Percentiles rank a stretch among this genome's conserved stretches.
Evolutionary conservation across 139 green algal genomes (phyloP).

Genomic region (Ettlia oleoabundans): DNA sequence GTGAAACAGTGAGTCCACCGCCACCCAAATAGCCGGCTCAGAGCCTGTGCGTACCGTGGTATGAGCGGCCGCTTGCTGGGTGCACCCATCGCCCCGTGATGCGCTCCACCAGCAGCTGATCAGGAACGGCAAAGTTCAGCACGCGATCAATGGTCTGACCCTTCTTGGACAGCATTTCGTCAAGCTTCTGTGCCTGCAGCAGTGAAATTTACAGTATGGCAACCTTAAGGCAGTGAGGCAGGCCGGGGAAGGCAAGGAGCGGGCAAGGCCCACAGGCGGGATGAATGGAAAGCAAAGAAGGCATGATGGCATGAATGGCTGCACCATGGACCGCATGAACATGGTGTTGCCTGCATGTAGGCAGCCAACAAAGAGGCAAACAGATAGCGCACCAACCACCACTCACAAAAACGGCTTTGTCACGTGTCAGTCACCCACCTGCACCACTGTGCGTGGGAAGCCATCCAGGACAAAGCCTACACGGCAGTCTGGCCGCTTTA

Average conservation of each 20-base stretch:
- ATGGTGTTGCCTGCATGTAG: too few relatives aligned
- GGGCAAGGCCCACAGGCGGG: neutral
- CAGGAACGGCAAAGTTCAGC: constrained; percentile 95
- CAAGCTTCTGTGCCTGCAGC: constrained; percentile 91
- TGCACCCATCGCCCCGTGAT: constrained; percentile 93
- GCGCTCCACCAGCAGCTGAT: constrained; percentile 90
- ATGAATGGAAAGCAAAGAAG: neutral
- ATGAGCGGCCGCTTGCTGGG: constrained; percentile 88
- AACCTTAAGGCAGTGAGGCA: too few relatives aligned
- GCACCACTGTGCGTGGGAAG: constrained; percentile 87
- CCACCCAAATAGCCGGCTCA: too few relatives aligned
- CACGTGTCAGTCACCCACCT: constrained; percentile 26
- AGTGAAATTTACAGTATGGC: neutral
- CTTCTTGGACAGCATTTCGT: constrained; percentile 89
- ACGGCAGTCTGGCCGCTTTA: constrained; percentile 88
- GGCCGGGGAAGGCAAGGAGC: neutral
- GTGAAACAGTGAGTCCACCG: too few relatives aligned
- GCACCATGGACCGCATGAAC: too few relatives aligned
- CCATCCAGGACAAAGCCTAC: constrained; percentile 98
- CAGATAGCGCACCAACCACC: too few relatives aligned
- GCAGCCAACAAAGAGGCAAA: too few relatives aligned
- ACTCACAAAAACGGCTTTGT: neutral
- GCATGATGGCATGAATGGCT: neutral
- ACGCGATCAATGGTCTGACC: constrained; percentile 85
- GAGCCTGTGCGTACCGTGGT: constrained; percentile 81